These are phyloP conservation scores for Camelina neglecta DNA, from an alignment of 345 rosid genomes.

Conservation along the genomic window DNA sequence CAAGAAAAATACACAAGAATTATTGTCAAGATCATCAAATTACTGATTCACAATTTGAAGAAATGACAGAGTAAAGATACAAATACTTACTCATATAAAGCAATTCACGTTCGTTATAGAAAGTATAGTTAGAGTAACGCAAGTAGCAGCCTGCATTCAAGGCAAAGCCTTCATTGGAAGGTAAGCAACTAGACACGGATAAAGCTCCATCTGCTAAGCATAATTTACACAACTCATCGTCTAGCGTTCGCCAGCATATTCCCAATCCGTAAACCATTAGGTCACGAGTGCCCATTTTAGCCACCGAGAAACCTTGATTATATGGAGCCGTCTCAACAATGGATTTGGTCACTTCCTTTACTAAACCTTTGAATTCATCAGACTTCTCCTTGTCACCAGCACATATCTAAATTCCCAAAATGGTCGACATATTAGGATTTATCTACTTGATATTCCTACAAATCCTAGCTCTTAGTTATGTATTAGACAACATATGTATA, in stretches of 20 bases:
- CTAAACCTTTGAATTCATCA: constrained; percentile 39
- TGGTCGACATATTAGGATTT: background rate
- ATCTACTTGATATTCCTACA: background rate
- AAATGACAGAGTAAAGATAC: background rate
- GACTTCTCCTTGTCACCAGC: constrained; percentile 15
- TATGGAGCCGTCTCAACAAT: constrained; percentile 42
- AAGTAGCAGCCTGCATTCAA: constrained; percentile 58
- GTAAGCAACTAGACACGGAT: constrained; percentile 48
- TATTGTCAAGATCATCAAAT: background rate
- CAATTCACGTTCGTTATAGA: constrained; percentile 38
- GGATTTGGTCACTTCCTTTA: constrained; percentile 30
- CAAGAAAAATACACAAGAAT: background rate
- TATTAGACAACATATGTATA: background rate
- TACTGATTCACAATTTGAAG: constrained; percentile 1
- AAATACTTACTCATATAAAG: constrained; percentile 32
- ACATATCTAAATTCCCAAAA: constrained; percentile 47
- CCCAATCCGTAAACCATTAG: constrained; percentile 51
- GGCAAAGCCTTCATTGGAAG: constrained; percentile 52
- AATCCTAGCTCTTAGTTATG: constrained; percentile 7
- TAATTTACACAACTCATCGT: constrained; percentile 38
- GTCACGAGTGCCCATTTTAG: background rate
- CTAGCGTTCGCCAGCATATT: constrained; percentile 52
- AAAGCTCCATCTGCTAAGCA: constrained; percentile 51
- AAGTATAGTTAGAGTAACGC: constrained; percentile 50
- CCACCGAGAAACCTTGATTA: constrained; percentile 43